Evolutionary conservation across 2,329 filamentous ascomycete genomes (phyloP), one percentile per base, ranked within the genome.

Genomic region (Emydomyces testavorans): DNA sequence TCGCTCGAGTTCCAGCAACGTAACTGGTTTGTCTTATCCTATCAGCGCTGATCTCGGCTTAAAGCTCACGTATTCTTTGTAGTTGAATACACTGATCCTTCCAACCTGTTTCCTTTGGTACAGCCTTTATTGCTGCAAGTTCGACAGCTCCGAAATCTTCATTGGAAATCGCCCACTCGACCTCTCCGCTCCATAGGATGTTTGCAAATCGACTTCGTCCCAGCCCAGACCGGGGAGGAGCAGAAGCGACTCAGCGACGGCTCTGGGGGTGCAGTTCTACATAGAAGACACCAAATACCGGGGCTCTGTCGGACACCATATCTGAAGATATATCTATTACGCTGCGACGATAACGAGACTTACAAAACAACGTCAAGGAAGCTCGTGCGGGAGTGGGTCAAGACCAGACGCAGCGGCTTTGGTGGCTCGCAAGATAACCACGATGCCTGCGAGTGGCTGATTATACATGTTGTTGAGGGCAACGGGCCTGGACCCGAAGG

Each of bases 41-140:
- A 5, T 21, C 38, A 32, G 28, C 43, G 36, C 32, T 21, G 18
- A 24, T 46, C 45, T 23, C 41, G 15, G n/a, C 7, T 24, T 20
- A 29, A 46, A 45, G 26, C 34, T 48, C 8, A 49, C 46, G 16
- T 24, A 29, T 40, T 18, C 37, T 48, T 23, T 34, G 31, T 52
- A 94, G 88, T 95, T 71, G 89, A 96, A 73, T 98, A 94, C 70
- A 87, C 85, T 70, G 92, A 98, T 69, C 90, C 92, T 46, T 84
- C 86, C 62, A 82, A 85, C 59, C 77, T 96, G 54, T 96, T 90
- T 68, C 80, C 85, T 50, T 76, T 90, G 45, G 72, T 96, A 36
- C 82, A 83, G 8, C 79, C 85, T 2, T 80, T 89, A 50, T 73
- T 98, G 50, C 74, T 84, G 34, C 74, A 83, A 35, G 83, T 85